Percentiles rank a stretch among this genome's conserved stretches.
phyloP scores from a whole-genome alignment of 129 eudicot species.

The Mikania micrantha region DNA sequence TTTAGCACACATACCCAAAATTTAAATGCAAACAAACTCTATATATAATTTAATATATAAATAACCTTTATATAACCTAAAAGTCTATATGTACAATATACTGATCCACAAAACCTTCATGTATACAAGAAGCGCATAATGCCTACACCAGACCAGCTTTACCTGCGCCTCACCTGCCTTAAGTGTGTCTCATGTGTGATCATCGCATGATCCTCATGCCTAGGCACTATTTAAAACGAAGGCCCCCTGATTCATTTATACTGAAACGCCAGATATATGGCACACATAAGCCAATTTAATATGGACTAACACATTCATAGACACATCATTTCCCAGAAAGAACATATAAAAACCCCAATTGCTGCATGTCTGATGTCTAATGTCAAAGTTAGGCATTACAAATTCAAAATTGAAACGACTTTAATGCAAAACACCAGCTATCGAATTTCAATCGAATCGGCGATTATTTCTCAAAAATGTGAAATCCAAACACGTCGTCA shows the following conservation, averaged over 20 bases:
- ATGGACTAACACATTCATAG: background rate
- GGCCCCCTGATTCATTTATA: background rate
- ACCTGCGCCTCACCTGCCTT: too few species aligned
- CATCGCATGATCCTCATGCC: too few species aligned
- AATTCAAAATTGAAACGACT: background rate
- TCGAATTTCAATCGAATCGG: background rate
- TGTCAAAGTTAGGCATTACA: background rate
- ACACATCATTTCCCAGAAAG: background rate
- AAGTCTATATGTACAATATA: too few species aligned
- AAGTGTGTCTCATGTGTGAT: too few species aligned
- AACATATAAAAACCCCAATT: background rate
- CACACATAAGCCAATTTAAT: background rate
- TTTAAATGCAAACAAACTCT: too few species aligned
- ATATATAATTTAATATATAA: too few species aligned
- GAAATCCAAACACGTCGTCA: background rate
- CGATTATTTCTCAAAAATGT: background rate
- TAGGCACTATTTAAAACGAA: too few species aligned
- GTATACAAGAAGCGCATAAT: too few species aligned
- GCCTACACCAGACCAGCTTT: too few species aligned
- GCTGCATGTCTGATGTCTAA: background rate
- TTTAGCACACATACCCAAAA: too few species aligned
- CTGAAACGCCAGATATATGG: background rate
- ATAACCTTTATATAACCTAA: too few species aligned
- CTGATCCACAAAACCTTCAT: too few species aligned
- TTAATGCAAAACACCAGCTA: background rate